These are phyloP conservation scores for Tricharina praecox DNA, from an alignment of 495 filamentous ascomycete species.

Conservation along the genomic window DNA sequence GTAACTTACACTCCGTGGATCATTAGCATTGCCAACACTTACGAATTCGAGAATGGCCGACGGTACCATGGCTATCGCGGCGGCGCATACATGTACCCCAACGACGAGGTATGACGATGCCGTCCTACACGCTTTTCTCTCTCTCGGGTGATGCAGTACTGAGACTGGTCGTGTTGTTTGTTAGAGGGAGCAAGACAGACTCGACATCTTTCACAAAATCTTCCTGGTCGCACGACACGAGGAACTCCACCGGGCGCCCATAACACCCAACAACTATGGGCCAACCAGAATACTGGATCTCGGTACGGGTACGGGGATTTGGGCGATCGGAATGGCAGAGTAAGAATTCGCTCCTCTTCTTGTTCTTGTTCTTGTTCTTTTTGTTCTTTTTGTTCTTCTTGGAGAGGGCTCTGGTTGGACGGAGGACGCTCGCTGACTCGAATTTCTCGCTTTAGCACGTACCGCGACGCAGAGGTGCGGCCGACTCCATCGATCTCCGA, in stretches of 20 bases:
- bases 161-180: background rate
- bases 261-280: constrained; percentile 34
- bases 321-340: constrained; percentile 77
- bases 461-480: constrained; percentile 36
- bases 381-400: no score
- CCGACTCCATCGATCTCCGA: background rate
- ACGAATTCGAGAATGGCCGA: constrained; percentile 41
- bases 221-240: constrained; percentile 49
- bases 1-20: background rate
- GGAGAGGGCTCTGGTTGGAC: background rate
- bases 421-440: no score
- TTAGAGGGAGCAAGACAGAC: constrained; percentile 51
- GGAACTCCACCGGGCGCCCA: constrained; percentile 38
- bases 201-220: constrained; percentile 65
- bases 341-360: constrained; percentile 28
- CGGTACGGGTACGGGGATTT: constrained; percentile 81
- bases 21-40: constrained; percentile 12
- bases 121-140: no score
- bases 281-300: constrained; percentile 52
- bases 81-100: constrained; percentile 45
- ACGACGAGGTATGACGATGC: constrained; percentile 36
- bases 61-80: constrained; percentile 39
- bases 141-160: background rate
- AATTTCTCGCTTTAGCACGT: constrained; percentile 32
- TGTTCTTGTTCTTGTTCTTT: no score